Evolutionary conservation across 768 basidiomycete genomes (phyloP).

Genomic region (Aureoboletus auriporus): DNA sequence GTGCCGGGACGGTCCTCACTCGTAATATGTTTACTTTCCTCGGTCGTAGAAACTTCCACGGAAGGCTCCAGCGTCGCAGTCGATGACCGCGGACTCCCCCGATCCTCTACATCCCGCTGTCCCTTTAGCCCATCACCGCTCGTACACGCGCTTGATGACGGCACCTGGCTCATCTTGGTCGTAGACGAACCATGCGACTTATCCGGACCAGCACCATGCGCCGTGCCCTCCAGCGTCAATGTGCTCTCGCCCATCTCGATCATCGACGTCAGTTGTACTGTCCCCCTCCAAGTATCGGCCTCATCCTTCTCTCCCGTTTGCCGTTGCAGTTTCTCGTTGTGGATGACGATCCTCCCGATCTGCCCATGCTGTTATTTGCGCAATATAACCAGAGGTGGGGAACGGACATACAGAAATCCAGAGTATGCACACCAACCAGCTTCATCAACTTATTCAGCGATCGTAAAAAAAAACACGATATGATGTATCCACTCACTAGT

Average conservation of each 20-base stretch:
- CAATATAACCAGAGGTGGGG: not conserved
- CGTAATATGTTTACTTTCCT: no score
- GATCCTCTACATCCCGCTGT: no score
- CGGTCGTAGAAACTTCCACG: no score
- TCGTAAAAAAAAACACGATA: not conserved
- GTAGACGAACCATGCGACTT: no score
- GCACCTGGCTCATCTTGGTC: no score
- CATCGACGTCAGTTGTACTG: slow-evolving; percentile 15
- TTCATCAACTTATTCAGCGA: not conserved
- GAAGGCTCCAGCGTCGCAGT: no score
- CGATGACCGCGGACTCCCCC: no score
- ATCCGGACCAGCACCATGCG: no score
- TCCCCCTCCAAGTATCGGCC: not conserved
- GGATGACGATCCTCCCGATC: slow-evolving; percentile 17
- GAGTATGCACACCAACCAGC: slow-evolving; percentile 16
- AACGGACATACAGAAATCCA: slow-evolving; percentile 17
- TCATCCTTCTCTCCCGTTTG: not conserved
- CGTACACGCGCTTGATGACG: no score
- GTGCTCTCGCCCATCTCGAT: slow-evolving; percentile 10
- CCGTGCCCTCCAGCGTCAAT: no score
- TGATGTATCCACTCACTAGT: slow-evolving; percentile 11
- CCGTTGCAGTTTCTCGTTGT: slow-evolving; percentile 3
- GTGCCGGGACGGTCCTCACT: no score
- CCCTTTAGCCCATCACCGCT: no score
- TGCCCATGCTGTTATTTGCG: not conserved